Conservation (phyloP, 1,284 basidiomycete species). For the Rhodotorula sp. region DNA sequence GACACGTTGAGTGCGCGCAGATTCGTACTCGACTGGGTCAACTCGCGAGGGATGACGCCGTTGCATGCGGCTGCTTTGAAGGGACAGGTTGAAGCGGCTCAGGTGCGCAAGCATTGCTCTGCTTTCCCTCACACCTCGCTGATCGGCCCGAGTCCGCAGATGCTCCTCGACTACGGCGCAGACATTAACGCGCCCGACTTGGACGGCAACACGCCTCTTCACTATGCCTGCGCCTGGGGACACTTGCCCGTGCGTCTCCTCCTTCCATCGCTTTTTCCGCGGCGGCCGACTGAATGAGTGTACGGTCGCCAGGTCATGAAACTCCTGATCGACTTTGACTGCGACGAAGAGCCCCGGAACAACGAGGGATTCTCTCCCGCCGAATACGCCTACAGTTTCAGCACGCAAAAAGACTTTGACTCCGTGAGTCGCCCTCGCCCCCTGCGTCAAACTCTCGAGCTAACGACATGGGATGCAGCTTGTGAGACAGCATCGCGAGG, state of each 20-base stretch:
- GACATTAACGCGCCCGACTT: slow-evolving; percentile 84
- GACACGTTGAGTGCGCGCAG: slow-evolving; percentile 48
- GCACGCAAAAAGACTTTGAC: slow-evolving; percentile 25
- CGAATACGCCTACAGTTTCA: slow-evolving; percentile 81
- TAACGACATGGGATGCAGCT: slow-evolving; percentile 3
- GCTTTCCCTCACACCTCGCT: not conserved
- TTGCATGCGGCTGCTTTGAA: slow-evolving; percentile 82
- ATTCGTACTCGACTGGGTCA: slow-evolving; percentile 84
- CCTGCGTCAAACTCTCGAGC: no score
- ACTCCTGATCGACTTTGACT: slow-evolving; percentile 81
- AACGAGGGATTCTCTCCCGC: slow-evolving; percentile 85
- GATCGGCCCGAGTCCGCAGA: slow-evolving; percentile 53
- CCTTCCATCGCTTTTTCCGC: not conserved
- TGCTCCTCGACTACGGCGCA: slow-evolving; percentile 81
- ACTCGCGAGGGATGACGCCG: slow-evolving; percentile 80
- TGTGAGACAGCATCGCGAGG: slow-evolving; percentile 13
- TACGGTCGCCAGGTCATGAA: slow-evolving; percentile 64
- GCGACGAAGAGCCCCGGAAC: slow-evolving; percentile 74
- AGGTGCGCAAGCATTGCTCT: slow-evolving; percentile 53
- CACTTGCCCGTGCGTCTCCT: slow-evolving; percentile 63
- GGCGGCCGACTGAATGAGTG: slow-evolving; percentile 7
- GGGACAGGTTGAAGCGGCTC: slow-evolving; percentile 82
- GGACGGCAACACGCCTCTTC: slow-evolving; percentile 85
- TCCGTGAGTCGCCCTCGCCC: not conserved
- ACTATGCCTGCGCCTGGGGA: slow-evolving; percentile 85